phyloP scores from a whole-genome alignment of 208 protist species.

The Angomonas ambiguus region DNA sequence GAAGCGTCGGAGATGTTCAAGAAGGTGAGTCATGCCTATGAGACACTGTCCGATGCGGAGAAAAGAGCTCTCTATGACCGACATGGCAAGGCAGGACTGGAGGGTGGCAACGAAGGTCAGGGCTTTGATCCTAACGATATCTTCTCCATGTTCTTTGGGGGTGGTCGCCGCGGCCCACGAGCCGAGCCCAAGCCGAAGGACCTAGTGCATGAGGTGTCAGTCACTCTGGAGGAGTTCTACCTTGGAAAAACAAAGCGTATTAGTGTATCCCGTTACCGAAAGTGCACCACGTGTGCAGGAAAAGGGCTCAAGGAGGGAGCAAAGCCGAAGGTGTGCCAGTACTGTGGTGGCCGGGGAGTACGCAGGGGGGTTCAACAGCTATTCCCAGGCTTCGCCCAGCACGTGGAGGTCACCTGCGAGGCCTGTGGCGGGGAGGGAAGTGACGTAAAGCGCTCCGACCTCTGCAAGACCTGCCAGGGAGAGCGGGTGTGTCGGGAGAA shows the following conservation, averaged over 20 bases:
- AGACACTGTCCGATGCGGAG: conserved; percentile 93
- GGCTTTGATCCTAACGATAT: conserved; percentile 74
- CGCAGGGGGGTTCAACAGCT: conserved; percentile 85
- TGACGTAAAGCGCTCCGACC: conserved; percentile 66
- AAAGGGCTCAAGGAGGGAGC: conserved; percentile 49
- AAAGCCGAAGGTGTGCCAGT: conserved; percentile 53
- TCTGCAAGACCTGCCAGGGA: conserved; percentile 93
- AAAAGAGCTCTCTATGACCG: conserved; percentile 97
- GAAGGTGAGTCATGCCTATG: conserved; percentile 95
- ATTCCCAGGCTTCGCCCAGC: conserved; percentile 93
- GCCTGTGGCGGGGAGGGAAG: conserved; percentile 88
- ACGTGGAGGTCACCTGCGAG: conserved; percentile 85
- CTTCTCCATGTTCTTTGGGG: conserved; percentile 87
- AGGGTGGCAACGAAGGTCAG: conserved; percentile 66
- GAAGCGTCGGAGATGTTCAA: conserved; percentile 88
- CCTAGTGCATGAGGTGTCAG: conserved; percentile 87
- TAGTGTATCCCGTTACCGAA: conserved; percentile 66
- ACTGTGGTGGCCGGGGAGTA: conserved; percentile 92
- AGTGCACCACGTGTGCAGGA: conserved; percentile 70
- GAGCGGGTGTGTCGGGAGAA: conserved; percentile 87
- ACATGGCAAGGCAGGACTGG: conserved; percentile 95
- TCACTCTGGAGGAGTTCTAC: conserved; percentile 97
- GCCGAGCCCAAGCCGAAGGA: conserved; percentile 92
- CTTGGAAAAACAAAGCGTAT: conserved; percentile 92
- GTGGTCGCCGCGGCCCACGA: conserved; percentile 37